phyloP scores from a whole-genome alignment of 2,329 filamentous ascomycete genomes.

The Talaromyces islandicus region DNA sequence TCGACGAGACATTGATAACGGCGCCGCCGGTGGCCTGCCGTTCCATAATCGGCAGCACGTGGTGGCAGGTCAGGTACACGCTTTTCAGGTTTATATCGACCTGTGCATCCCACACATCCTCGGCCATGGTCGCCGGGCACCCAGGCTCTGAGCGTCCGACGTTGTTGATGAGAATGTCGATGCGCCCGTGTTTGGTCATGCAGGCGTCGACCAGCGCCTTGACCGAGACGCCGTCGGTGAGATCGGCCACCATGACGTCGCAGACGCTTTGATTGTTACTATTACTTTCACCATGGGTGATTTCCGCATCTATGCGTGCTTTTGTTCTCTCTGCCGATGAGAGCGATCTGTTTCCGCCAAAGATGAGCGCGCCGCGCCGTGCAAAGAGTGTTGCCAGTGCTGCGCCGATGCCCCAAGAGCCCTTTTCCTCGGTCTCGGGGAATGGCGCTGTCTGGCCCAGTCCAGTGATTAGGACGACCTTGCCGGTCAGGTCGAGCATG shows the following conservation, averaged over 20 bases:
- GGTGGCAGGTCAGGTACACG: slow-evolving; percentile 29
- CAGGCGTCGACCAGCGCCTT: slow-evolving; percentile 48
- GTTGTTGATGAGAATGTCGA: slow-evolving; percentile 57
- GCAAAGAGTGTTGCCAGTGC: slow-evolving; percentile 34
- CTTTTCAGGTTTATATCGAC: slow-evolving; percentile 37
- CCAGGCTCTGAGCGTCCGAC: slow-evolving; percentile 53
- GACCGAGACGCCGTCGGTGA: slow-evolving; percentile 49
- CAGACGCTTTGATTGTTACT: slow-evolving; percentile 21
- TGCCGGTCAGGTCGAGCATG: neutral
- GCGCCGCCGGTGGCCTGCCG: slow-evolving; percentile 27
- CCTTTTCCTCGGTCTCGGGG: neutral
- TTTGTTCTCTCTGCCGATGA: slow-evolving; percentile 35
- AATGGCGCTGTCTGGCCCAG: slow-evolving; percentile 3
- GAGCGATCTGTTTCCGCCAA: slow-evolving; percentile 46
- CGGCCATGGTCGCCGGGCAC: slow-evolving; percentile 42
- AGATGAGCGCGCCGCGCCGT: slow-evolving; percentile 44
- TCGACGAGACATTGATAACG: slow-evolving; percentile 36
- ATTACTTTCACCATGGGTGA: slow-evolving; percentile 5
- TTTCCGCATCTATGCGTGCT: slow-evolving; percentile 29
- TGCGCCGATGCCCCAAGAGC: slow-evolving; percentile 6
- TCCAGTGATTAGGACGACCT: slow-evolving; percentile 8
- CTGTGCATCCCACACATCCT: slow-evolving; percentile 48
- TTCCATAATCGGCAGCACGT: slow-evolving; percentile 30
- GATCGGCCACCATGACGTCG: slow-evolving; percentile 43
- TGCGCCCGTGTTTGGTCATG: slow-evolving; percentile 45